phyloP scores from a whole-genome alignment of 257 asterid genomes.

The Nicotiana sylvestris region DNA sequence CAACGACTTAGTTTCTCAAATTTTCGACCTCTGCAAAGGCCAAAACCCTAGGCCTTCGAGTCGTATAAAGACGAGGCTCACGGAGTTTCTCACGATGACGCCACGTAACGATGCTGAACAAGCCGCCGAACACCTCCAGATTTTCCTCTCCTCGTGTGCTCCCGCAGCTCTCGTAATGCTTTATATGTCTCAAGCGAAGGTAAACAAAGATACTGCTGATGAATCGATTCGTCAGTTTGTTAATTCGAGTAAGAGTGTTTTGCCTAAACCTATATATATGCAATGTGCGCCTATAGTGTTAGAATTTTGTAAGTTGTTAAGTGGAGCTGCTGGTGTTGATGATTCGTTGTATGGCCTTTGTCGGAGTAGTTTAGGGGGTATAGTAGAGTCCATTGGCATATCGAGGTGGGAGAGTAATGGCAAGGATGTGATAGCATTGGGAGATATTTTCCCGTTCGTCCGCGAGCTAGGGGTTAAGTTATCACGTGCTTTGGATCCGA shows the following conservation, averaged over 20 bases:
- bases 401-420: constrained; percentile 3
- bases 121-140: constrained; percentile 47
- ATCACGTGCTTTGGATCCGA: constrained; percentile 30
- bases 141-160: constrained; percentile 54
- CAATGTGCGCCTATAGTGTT: constrained; percentile 47
- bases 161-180: constrained; percentile 76
- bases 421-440: constrained; percentile 30
- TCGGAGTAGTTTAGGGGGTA: constrained; percentile 36
- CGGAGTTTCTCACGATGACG: not conserved
- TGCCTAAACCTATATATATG: constrained; percentile 22
- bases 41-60: constrained; percentile 10
- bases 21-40: constrained; percentile 39
- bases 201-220: constrained; percentile 42
- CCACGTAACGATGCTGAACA: constrained; percentile 17
- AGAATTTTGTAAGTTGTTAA: constrained; percentile 64
- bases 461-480: constrained; percentile 53
- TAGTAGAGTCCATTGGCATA: constrained; percentile 32
- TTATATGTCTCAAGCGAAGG: constrained; percentile 44
- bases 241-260: constrained; percentile 29
- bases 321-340: constrained; percentile 36
- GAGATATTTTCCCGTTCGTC: constrained; percentile 59
- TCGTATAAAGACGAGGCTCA: constrained; percentile 1
- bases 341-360: constrained; percentile 50
- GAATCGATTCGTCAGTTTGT: constrained; percentile 61
- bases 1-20: constrained; percentile 42